Percentiles rank a stretch among this genome's conserved stretches.
Evolutionary conservation across 2,329 filamentous ascomycete genomes (phyloP).

Genomic region (Ascochyta clinopodiicola): DNA sequence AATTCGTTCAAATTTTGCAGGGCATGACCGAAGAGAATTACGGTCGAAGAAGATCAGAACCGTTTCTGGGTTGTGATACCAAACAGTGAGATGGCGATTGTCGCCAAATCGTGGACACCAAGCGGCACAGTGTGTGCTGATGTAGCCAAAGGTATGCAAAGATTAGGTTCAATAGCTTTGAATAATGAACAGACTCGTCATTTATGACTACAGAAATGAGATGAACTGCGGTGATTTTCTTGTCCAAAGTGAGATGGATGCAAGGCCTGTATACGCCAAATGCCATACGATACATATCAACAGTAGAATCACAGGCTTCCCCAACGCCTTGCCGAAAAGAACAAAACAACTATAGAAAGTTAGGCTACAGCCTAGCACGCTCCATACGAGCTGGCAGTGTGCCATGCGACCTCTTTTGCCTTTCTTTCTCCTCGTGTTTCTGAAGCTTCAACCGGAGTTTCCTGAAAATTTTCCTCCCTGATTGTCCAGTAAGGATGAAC

Average conservation of each 20-base stretch:
- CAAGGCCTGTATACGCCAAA: background rate
- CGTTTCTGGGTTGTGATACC: background rate
- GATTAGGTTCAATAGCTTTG: background rate
- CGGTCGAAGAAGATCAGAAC: background rate
- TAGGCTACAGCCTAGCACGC: background rate
- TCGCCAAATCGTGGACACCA: background rate
- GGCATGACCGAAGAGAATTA: background rate
- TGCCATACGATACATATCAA: background rate
- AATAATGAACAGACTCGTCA: background rate
- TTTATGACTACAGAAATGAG: background rate
- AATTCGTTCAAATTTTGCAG: background rate
- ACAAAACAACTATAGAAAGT: background rate
- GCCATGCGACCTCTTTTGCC: background rate
- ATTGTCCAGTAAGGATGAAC: slow-evolving; percentile 21
- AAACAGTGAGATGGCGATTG: background rate
- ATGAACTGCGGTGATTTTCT: background rate
- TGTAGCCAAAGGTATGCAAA: background rate
- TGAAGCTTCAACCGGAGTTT: slow-evolving; percentile 17
- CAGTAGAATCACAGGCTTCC: background rate
- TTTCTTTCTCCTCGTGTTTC: slow-evolving; percentile 6
- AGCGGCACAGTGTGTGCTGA: background rate
- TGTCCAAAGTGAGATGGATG: background rate
- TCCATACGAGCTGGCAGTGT: background rate
- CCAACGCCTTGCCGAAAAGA: background rate
- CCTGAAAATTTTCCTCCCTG: slow-evolving; percentile 21